phyloP scores from a whole-genome alignment of 305 asterid species.

The Rubia occidens region DNA sequence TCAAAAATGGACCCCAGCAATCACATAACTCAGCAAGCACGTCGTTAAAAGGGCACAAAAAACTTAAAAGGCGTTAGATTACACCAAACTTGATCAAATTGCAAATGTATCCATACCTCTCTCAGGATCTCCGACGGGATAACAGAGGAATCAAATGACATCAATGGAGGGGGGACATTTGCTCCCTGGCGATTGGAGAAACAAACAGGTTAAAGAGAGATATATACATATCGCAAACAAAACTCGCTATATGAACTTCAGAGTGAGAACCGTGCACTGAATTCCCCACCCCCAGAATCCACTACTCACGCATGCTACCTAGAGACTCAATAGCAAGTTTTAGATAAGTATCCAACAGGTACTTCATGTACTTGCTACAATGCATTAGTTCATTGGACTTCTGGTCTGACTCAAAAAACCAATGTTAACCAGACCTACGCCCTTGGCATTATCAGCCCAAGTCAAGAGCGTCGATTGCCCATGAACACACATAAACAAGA shows the following conservation, averaged over 20 bases:
- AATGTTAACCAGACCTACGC: not conserved
- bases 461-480: not conserved
- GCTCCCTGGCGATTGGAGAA: conserved; percentile 47
- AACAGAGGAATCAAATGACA: conserved; percentile 67
- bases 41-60: conserved; percentile 7
- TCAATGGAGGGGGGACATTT: conserved; percentile 71
- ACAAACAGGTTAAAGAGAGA: not conserved
- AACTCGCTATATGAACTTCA: not conserved
- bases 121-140: conserved; percentile 70
- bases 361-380: not conserved
- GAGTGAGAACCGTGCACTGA: not conserved
- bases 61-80: conserved; percentile 14
- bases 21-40: conserved; percentile 24
- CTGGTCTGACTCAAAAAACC: not conserved
- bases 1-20: conserved; percentile 41
- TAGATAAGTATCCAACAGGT: not conserved
- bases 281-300: not conserved
- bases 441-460: not conserved
- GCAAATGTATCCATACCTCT: conserved; percentile 54
- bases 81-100: conserved; percentile 13
- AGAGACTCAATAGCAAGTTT: not conserved
- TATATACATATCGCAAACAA: not conserved
- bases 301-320: not conserved
- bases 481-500: not conserved
- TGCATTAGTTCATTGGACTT: not conserved